Conservation (phyloP, 257 asterid species). For the Verbena officinalis region DNA sequence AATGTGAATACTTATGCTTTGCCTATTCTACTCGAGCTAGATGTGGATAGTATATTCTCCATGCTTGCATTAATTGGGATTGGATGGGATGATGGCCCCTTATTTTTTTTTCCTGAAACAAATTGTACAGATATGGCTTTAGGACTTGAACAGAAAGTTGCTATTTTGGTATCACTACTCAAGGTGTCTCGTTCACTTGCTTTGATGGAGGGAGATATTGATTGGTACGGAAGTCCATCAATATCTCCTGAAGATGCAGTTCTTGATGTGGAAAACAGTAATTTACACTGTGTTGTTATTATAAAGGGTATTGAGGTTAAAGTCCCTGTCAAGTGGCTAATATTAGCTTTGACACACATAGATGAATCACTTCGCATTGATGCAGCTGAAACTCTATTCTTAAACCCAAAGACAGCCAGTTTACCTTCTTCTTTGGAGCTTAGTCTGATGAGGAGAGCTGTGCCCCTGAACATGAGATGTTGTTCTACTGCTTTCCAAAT, state of each 20-base stretch:
- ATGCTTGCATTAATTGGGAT: slow-evolving; percentile 81
- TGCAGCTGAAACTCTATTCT: slow-evolving; percentile 92
- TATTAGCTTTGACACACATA: slow-evolving; percentile 75
- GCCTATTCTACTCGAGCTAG: slow-evolving; percentile 82
- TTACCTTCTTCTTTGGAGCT: slow-evolving; percentile 91
- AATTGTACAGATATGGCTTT: slow-evolving; percentile 41
- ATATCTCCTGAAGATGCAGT: slow-evolving; percentile 38
- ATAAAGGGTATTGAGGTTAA: slow-evolving; percentile 68
- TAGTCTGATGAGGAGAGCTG: slow-evolving; percentile 76
- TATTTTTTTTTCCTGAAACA: slow-evolving; percentile 46
- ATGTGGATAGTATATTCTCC: slow-evolving; percentile 76
- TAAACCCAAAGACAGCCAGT: slow-evolving; percentile 85
- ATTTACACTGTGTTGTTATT: slow-evolving; percentile 49
- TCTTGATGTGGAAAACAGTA: slow-evolving; percentile 44
- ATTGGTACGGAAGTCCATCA: slow-evolving; percentile 58
- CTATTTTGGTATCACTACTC: slow-evolving; percentile 82
- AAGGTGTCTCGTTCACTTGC: slow-evolving; percentile 89
- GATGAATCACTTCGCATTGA: slow-evolving; percentile 95
- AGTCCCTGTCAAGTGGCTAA: slow-evolving; percentile 79
- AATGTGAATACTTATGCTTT: slow-evolving; percentile 89
- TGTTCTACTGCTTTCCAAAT: slow-evolving; percentile 92
- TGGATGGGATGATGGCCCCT: slow-evolving; percentile 45
- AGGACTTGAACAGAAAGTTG: slow-evolving; percentile 69
- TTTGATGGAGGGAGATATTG: slow-evolving; percentile 90
- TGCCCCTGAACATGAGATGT: slow-evolving; percentile 95